Evolutionary conservation across 2,329 filamentous ascomycete species (phyloP).

Genomic region (Xylaria polymorpha): DNA sequence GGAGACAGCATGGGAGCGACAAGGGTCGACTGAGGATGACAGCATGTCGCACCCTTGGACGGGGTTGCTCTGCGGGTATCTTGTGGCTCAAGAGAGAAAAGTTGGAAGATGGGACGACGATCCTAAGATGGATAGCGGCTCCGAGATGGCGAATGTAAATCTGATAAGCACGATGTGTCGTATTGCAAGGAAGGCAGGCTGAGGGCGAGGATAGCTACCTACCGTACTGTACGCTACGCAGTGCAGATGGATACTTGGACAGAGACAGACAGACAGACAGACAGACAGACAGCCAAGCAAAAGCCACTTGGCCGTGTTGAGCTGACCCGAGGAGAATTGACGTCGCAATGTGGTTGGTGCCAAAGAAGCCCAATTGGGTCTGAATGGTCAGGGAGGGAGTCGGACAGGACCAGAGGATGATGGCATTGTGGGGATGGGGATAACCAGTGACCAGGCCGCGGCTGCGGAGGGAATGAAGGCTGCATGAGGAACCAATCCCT

Average conservation of each 20-base stretch:
- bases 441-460: too few species aligned
- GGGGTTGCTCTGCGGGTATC: neutral
- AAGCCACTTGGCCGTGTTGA: constrained; percentile 3
- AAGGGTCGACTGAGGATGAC: constrained; percentile 12
- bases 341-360: neutral
- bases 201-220: neutral
- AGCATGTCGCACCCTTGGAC: constrained; percentile 10
- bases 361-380: constrained; percentile 25
- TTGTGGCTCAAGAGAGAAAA: neutral
- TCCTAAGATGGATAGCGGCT: neutral
- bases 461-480: neutral
- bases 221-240: neutral
- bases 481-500: neutral
- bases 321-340: neutral
- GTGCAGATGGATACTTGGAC: neutral
- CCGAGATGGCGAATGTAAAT: constrained; percentile 12
- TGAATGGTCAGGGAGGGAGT: neutral
- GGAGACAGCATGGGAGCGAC: neutral
- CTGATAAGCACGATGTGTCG: neutral
- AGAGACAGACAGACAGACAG: neutral
- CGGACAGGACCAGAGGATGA: neutral
- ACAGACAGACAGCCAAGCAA: constrained; percentile 12
- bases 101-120: neutral
- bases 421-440: neutral
- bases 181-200: neutral